A percentile compares a stretch with the other conserved stretches of the same genome.
Conservation (phyloP, 2,329 filamentous ascomycete species). For the Beauveria australis region DNA sequence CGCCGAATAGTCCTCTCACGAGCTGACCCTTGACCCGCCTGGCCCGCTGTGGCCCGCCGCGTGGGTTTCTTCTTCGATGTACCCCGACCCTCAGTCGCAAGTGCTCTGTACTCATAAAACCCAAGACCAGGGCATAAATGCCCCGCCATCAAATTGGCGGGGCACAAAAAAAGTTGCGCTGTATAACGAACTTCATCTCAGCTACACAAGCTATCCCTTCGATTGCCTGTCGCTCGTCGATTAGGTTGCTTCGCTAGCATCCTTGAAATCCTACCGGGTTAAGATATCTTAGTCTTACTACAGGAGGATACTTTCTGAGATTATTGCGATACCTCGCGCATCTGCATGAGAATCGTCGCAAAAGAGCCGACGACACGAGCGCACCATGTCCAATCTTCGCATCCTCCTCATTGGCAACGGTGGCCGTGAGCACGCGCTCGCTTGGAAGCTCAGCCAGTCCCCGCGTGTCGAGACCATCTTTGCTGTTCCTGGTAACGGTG, state of each 20-base stretch:
- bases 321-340: background rate
- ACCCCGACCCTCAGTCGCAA: too few species aligned
- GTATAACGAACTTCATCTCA: background rate
- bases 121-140: background rate
- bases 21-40: too few species aligned
- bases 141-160: background rate
- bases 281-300: background rate
- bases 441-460: slow-evolving; percentile 88
- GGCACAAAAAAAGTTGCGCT: slow-evolving; percentile 1
- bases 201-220: background rate
- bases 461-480: slow-evolving; percentile 73
- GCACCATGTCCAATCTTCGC: slow-evolving; percentile 40
- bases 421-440: slow-evolving; percentile 87
- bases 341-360: background rate
- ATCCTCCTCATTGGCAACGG: slow-evolving; percentile 89
- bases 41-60: too few species aligned
- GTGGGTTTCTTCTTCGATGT: too few species aligned
- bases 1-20: too few species aligned
- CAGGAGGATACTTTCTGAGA: background rate
- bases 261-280: background rate
- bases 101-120: too few species aligned
- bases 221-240: background rate
- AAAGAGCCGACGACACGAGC: background rate
- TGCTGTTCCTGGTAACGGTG: slow-evolving; percentile 73
- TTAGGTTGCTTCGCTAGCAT: background rate